Conservation (phyloP, 1,139 yeast genomes). For the Zygosaccharomyces sapae region DNA sequence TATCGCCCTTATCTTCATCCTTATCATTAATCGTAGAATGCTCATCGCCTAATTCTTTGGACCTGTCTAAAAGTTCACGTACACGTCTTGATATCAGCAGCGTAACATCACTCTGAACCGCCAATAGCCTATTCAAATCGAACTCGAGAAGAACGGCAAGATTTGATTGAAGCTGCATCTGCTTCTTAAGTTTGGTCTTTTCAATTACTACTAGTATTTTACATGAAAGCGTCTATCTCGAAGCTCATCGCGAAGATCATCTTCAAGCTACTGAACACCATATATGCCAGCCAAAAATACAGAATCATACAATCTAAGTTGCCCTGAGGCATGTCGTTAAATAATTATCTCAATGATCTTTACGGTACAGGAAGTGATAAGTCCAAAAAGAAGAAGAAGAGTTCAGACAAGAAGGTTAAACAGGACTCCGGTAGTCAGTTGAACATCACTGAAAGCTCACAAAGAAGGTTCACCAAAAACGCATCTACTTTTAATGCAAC, state of each 20-base stretch:
- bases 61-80: conserved; percentile 4
- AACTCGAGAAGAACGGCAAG: conserved; percentile 14
- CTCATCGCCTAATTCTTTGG: background rate
- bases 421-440: conserved; percentile 1
- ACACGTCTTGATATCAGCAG: conserved; percentile 17
- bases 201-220: background rate
- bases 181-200: background rate
- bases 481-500: background rate
- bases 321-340: conserved; percentile 42
- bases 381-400: conserved; percentile 22
- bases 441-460: conserved; percentile 17
- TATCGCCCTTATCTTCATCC: background rate
- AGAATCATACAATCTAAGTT: background rate
- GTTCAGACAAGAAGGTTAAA: conserved; percentile 1
- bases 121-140: conserved; percentile 19
- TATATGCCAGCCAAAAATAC: background rate
- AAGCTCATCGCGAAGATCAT: conserved; percentile 2
- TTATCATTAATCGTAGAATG: background rate
- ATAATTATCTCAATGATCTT: conserved; percentile 51
- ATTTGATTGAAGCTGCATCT: conserved; percentile 14
- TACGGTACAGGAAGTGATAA: conserved; percentile 35
- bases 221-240: background rate
- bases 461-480: conserved; percentile 7
- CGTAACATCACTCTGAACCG: conserved; percentile 24
- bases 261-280: background rate